Base-by-base conservation (phyloP, 2,329 filamentous ascomycete species). In the Ophiostoma perfectum region DNA sequence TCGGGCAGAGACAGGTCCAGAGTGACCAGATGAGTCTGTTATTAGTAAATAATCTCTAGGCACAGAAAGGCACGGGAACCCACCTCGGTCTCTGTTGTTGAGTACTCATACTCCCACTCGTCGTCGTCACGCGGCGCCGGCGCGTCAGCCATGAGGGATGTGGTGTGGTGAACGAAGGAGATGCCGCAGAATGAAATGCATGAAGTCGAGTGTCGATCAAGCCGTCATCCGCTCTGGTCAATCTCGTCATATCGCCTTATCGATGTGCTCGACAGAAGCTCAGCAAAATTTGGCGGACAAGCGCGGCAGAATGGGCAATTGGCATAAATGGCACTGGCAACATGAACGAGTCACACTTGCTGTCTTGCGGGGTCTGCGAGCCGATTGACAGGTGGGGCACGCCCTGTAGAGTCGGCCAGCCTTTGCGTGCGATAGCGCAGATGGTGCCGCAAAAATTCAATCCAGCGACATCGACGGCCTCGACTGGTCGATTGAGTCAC, bases 51-150 rank as follows among this genome's bases (percentile, higher is more conserved):
- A 1, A 55, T 27, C 4, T 2, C 7, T 89, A 42, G 12, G 2
- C 7, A 60, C 3, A 9, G 18, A 58, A 4, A 27, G 16, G 7
- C 18, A 12, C 6, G 5, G 55, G n/a, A 36, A 41, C 73, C 18
- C 70, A 85, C 86, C 80, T 89, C 87, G 14, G 82, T 87, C 73
- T 89, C 86, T 0, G 85, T 87, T 2, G 79, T 77, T 0, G 87
- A 89, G 73, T 89, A 89, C 72, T 89, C 87, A 72, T 88, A 89
- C 73, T 89, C 87, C 85, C 86, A 89, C 66, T 88, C 86, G 14
- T 81, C 82, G 65, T 88, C 84, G 70, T 87, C 82, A 41, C 80
- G 79, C n/a, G 16, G 36, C 7, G 52, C 18, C 16, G 49, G 11
- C 41, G 47, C 16, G 14, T 68, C 62, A 60, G 39, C 62, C 66